A percentile compares a stretch with the other conserved stretches of the same genome.
phyloP scores from a whole-genome alignment of 805 yeast genomes.

The Candida michaelii region DNA sequence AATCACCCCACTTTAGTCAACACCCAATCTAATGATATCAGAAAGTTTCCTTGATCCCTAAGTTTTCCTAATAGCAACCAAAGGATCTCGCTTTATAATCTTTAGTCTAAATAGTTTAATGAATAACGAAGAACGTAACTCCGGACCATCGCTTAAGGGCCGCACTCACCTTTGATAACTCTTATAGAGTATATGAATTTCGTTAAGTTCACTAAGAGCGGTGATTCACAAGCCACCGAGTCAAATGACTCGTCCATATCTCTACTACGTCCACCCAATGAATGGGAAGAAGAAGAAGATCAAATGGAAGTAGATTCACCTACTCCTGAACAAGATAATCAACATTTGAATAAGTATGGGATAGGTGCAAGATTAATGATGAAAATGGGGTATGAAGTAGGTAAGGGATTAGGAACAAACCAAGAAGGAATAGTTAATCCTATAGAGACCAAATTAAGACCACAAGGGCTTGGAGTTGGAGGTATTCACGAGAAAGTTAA shows the following conservation, averaged over 20 bases:
- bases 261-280: too few species aligned
- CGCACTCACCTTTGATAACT: not conserved
- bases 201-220: slow-evolving; percentile 5
- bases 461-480: slow-evolving; percentile 75
- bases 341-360: slow-evolving; percentile 52
- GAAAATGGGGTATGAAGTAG: slow-evolving; percentile 85
- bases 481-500: slow-evolving; percentile 44
- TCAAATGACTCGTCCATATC: not conserved
- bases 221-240: not conserved
- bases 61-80: too few species aligned
- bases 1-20: too few species aligned
- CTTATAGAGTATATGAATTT: slow-evolving; percentile 4
- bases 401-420: slow-evolving; percentile 78
- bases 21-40: too few species aligned
- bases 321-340: not conserved
- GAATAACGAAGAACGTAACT: too few species aligned
- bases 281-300: too few species aligned
- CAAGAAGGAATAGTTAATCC: slow-evolving; percentile 81
- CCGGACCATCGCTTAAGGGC: not conserved
- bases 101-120: too few species aligned
- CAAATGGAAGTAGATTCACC: not conserved
- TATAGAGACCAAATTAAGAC: slow-evolving; percentile 65
- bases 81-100: too few species aligned
- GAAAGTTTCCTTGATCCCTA: too few species aligned
- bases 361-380: slow-evolving; percentile 77